Evolutionary conservation across 1,284 basidiomycete genomes (phyloP).

Genomic region (Marasmius oreades): DNA sequence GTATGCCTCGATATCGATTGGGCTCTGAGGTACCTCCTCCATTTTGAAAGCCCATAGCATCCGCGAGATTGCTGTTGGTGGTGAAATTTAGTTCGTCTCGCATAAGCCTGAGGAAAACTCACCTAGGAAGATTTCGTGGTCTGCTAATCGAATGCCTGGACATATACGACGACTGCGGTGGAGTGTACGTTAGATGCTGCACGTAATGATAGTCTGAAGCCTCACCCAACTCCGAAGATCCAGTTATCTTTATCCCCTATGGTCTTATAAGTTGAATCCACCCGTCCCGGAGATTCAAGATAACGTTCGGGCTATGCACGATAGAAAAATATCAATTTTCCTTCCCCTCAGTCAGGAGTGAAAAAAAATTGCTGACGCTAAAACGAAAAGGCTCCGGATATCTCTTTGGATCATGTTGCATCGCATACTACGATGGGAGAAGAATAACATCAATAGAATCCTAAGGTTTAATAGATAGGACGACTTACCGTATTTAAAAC

Average conservation of each 20-base stretch:
- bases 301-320: slow-evolving; percentile 27
- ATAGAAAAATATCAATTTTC: neutral
- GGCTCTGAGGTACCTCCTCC: slow-evolving; percentile 25
- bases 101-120: neutral
- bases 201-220: neutral
- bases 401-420: slow-evolving; percentile 35
- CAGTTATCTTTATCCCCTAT: slow-evolving; percentile 41
- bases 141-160: slow-evolving; percentile 29
- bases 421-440: slow-evolving; percentile 20
- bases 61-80: slow-evolving; percentile 20
- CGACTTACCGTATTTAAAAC: slow-evolving; percentile 29
- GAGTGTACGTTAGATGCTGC: slow-evolving; percentile 2
- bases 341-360: too few species aligned
- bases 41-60: slow-evolving; percentile 31
- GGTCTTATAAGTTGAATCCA: slow-evolving; percentile 21
- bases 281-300: slow-evolving; percentile 12
- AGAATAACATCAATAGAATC: neutral
- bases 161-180: slow-evolving; percentile 23
- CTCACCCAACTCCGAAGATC: slow-evolving; percentile 36
- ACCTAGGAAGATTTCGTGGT: slow-evolving; percentile 23
- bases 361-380: neutral
- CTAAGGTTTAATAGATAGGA: neutral
- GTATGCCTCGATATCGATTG: slow-evolving; percentile 32
- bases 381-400: slow-evolving; percentile 30
- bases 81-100: neutral